Percentiles rank a stretch among this genome's conserved stretches.
Evolutionary conservation across 176 grass and related monocot species (phyloP).

Genomic region (Bromus sterilis): DNA sequence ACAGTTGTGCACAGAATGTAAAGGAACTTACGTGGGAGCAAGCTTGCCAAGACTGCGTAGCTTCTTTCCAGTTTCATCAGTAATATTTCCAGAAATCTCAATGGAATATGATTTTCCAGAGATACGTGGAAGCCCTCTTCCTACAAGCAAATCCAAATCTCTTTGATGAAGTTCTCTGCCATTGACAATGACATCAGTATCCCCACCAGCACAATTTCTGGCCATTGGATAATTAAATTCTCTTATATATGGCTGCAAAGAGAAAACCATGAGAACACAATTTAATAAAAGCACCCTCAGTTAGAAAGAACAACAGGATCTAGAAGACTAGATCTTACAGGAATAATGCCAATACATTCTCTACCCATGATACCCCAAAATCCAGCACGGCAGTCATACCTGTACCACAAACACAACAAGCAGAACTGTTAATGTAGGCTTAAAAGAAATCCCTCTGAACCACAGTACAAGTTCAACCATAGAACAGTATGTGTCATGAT

Average conservation of each 20-base stretch:
- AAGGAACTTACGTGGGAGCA: slow-evolving; percentile 88
- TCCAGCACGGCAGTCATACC: slow-evolving; percentile 90
- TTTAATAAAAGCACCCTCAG: neutral
- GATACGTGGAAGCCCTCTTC: slow-evolving; percentile 56
- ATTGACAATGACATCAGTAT: slow-evolving; percentile 74
- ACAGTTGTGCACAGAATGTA: neutral
- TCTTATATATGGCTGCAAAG: slow-evolving; percentile 71
- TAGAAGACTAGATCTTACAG: slow-evolving; percentile 75
- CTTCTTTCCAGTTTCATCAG: slow-evolving; percentile 63
- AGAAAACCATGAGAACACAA: slow-evolving; percentile 3
- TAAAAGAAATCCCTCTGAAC: neutral
- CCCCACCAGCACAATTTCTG: slow-evolving; percentile 61
- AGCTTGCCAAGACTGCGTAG: slow-evolving; percentile 82
- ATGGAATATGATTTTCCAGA: slow-evolving; percentile 58
- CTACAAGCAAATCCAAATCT: slow-evolving; percentile 72
- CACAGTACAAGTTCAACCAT: neutral
- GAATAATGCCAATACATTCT: slow-evolving; percentile 92
- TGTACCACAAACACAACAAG: slow-evolving; percentile 20
- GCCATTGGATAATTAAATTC: slow-evolving; percentile 83
- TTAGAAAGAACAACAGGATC: neutral
- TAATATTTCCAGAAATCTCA: slow-evolving; percentile 80
- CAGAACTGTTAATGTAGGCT: slow-evolving; percentile 8
- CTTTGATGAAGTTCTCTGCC: slow-evolving; percentile 87
- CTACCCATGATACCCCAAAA: slow-evolving; percentile 98
- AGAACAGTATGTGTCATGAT: neutral